Percentiles rank a stretch among this genome's conserved stretches.
phyloP scores from a whole-genome alignment of 2,329 filamentous ascomycete species.

The Aureobasidium vineae region DNA sequence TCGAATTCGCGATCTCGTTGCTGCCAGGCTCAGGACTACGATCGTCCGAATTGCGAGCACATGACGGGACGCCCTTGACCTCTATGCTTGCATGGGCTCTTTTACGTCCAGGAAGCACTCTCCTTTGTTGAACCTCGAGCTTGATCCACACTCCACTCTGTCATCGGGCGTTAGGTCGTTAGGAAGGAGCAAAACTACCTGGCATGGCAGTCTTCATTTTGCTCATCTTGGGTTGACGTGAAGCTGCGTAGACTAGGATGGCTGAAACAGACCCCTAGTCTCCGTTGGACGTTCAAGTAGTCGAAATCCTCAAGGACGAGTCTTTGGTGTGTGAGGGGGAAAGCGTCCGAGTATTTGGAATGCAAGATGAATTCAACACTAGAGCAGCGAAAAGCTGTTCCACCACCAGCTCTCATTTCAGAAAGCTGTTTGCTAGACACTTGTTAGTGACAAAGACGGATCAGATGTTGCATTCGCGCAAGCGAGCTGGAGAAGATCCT shows the following conservation, averaged over 20 bases:
- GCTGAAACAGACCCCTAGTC: not conserved
- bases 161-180: not conserved
- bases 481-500: slow-evolving; percentile 3
- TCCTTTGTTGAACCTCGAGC: not conserved
- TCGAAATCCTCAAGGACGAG: not conserved
- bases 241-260: not conserved
- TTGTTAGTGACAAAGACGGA: not conserved
- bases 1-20: not conserved
- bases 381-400: slow-evolving; percentile 8
- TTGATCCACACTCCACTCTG: not conserved
- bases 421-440: not conserved
- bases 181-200: not conserved
- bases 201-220: not conserved
- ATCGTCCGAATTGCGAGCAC: not conserved
- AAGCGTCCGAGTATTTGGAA: not conserved
- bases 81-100: not conserved
- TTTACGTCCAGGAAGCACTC: not conserved
- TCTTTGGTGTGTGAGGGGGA: not conserved
- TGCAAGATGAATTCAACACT: not conserved
- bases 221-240: not conserved
- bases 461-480: not conserved
- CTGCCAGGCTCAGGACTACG: not conserved
- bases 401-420: not conserved
- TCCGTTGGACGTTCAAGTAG: not conserved
- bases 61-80: not conserved